Percentiles rank a stretch among this genome's conserved stretches.
These are phyloP conservation scores for Megacollybia marginata DNA, from an alignment of 768 basidiomycete genomes.

Conservation along the genomic window DNA sequence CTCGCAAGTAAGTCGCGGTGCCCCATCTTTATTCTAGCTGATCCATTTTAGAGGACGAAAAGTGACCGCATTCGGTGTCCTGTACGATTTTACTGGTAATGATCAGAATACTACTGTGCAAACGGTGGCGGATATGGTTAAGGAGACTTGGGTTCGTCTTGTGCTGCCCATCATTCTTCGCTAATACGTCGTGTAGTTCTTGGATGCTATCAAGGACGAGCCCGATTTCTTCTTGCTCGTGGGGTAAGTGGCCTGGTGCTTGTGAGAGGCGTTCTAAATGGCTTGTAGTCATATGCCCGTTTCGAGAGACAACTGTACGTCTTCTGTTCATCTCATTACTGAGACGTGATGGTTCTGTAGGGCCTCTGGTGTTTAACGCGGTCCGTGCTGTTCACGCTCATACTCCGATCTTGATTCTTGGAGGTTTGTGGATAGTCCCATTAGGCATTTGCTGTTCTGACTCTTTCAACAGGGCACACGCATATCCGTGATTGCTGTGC, in stretches of 20 bases:
- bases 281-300: conserved; percentile 75
- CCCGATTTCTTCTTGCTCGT: conserved; percentile 79
- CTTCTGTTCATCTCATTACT: neutral
- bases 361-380: conserved; percentile 66
- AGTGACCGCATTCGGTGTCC: conserved; percentile 74
- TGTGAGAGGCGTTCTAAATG: conserved; percentile 2
- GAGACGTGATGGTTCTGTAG: conserved; percentile 26
- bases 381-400: conserved; percentile 63
- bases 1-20: conserved; percentile 44
- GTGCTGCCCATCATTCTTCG: neutral
- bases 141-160: conserved; percentile 63
- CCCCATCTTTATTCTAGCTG: neutral
- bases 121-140: conserved; percentile 64
- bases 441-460: conserved; percentile 5
- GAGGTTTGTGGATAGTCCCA: conserved; percentile 45
- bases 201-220: conserved; percentile 67
- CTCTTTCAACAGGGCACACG: too few relatives aligned
- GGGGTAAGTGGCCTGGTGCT: conserved; percentile 33
- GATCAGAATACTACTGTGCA: conserved; percentile 70
- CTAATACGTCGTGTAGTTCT: conserved; percentile 42
- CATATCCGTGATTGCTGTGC: conserved; percentile 76
- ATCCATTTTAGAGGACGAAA: conserved; percentile 41
- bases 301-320: conserved; percentile 54
- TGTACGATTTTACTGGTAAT: conserved; percentile 73
- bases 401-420: conserved; percentile 81